Conservation (phyloP, 2,329 filamentous ascomycete species). For the Colletotrichum gloeosporioides region DNA sequence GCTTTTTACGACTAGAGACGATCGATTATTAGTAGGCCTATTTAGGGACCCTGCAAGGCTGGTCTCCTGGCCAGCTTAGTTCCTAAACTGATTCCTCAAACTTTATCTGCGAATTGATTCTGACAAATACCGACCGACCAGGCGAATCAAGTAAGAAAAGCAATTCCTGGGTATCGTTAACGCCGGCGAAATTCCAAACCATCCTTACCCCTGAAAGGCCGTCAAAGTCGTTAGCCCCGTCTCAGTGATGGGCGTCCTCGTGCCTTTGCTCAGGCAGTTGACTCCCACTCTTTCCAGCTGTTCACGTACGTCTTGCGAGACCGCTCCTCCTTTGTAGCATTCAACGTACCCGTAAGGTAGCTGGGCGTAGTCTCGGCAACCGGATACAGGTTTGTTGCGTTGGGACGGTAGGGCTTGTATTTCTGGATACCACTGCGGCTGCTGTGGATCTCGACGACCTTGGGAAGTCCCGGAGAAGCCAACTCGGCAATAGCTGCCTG, state of each 20-base stretch:
- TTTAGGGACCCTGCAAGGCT: background rate
- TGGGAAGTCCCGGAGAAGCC: conserved; percentile 19
- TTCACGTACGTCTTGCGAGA: background rate
- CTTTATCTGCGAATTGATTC: background rate
- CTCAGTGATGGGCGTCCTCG: background rate
- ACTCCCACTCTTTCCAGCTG: conserved; percentile 10
- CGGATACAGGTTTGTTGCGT: background rate
- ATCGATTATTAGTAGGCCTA: background rate
- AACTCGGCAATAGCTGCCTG: conserved; percentile 19
- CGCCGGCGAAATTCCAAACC: background rate
- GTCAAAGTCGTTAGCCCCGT: background rate
- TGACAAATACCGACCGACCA: background rate
- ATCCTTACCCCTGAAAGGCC: background rate
- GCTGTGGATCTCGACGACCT: conserved; percentile 19
- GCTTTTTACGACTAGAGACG: background rate
- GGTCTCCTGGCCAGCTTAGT: background rate
- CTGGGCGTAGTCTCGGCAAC: conserved; percentile 2
- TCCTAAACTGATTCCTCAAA: background rate
- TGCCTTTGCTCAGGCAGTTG: background rate
- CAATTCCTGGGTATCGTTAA: conserved; percentile 15
- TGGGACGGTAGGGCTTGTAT: conserved; percentile 17
- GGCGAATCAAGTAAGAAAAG: background rate
- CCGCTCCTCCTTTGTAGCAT: background rate
- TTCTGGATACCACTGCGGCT: conserved; percentile 12
- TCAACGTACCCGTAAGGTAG: conserved; percentile 11